phyloP scores from a whole-genome alignment of 1,139 yeast genomes.

The Eremothecium coryli region DNA sequence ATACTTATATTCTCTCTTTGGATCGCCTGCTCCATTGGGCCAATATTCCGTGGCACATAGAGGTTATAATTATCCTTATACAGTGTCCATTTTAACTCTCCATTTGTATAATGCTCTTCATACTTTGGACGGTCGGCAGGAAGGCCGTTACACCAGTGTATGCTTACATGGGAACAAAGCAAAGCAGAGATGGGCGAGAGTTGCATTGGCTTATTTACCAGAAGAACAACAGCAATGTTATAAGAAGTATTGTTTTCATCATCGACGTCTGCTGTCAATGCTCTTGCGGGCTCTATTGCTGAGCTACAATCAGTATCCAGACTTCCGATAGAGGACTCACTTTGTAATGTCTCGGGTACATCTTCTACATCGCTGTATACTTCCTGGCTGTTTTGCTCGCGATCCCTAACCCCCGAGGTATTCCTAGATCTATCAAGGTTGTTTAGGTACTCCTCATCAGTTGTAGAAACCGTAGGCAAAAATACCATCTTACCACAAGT shows the following conservation, averaged over 20 bases:
- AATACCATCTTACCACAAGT: slow-evolving; percentile 28
- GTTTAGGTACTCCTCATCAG: slow-evolving; percentile 27
- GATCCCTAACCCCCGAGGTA: slow-evolving; percentile 12
- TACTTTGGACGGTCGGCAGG: slow-evolving; percentile 36
- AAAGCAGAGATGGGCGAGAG: slow-evolving; percentile 26
- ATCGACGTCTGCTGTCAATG: slow-evolving; percentile 5
- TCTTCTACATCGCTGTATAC: slow-evolving; percentile 4
- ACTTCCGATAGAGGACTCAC: neutral
- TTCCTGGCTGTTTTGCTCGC: slow-evolving; percentile 5
- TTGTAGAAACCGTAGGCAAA: slow-evolving; percentile 25
- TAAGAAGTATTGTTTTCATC: slow-evolving; percentile 43
- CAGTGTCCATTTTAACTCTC: slow-evolving; percentile 41
- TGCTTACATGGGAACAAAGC: slow-evolving; percentile 28
- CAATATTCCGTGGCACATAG: slow-evolving; percentile 32
- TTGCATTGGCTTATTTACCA: slow-evolving; percentile 22
- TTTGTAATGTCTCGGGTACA: neutral
- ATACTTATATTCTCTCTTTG: slow-evolving; percentile 16
- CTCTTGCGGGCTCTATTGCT: slow-evolving; percentile 8
- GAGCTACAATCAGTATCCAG: neutral
- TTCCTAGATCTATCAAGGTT: slow-evolving; percentile 20
- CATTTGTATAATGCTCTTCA: slow-evolving; percentile 44
- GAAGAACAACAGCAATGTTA: slow-evolving; percentile 25
- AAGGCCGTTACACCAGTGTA: slow-evolving; percentile 51
- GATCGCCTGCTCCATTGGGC: slow-evolving; percentile 22
- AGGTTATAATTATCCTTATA: slow-evolving; percentile 39